These are phyloP conservation scores for Apostasia ramifera DNA, from an alignment of 106 monocot genomes.

Conservation along the genomic window DNA sequence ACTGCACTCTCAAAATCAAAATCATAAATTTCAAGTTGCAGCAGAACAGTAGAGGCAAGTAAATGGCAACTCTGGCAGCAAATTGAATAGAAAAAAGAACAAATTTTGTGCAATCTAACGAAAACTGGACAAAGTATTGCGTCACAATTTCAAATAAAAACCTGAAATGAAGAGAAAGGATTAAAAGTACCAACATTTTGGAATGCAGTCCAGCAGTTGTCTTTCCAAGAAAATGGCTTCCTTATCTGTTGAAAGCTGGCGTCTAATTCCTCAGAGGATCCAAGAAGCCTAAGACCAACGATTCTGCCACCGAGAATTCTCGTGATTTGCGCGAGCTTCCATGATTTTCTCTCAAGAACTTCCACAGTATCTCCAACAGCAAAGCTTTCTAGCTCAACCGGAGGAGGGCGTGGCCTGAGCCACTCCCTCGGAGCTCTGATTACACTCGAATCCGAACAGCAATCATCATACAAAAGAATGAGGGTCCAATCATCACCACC, in stretches of 20 bases:
- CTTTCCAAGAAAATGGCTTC: conserved; percentile 4
- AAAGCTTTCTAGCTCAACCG: neutral
- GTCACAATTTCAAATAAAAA: neutral
- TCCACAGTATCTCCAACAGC: conserved; percentile 2
- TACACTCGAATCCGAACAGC: neutral
- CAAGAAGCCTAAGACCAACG: neutral
- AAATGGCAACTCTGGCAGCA: too few relatives aligned
- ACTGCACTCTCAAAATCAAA: too few relatives aligned
- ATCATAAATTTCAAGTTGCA: too few relatives aligned
- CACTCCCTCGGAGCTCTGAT: neutral
- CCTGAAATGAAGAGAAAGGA: neutral
- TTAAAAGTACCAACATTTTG: neutral
- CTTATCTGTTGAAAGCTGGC: neutral
- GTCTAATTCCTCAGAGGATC: neutral
- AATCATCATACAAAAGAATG: neutral
- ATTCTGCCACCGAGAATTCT: neutral
- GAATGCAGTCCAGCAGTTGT: neutral
- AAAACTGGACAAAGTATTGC: too few relatives aligned
- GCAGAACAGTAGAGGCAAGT: too few relatives aligned
- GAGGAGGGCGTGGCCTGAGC: conserved; percentile 6
- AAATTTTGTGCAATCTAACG: too few relatives aligned
- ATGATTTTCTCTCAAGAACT: neutral
- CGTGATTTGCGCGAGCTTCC: conserved; percentile 5
- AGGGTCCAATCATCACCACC: neutral
- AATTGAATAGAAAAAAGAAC: too few relatives aligned